Conservation (phyloP, 1,284 basidiomycete genomes). For the Coriolopsis trogii region DNA sequence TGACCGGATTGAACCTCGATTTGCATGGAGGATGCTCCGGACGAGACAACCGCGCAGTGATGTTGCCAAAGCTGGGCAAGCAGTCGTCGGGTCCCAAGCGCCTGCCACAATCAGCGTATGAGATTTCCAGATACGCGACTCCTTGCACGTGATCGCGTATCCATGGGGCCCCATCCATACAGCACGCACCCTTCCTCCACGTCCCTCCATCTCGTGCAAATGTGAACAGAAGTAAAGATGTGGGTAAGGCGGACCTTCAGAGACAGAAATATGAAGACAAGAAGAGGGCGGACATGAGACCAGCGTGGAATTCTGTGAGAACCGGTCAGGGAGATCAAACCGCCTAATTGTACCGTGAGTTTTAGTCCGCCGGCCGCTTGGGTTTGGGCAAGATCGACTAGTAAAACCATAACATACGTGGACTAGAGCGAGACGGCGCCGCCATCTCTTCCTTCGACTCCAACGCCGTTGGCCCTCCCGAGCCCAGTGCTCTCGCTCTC, state of each 20-base stretch:
- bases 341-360: slow-evolving; percentile 19
- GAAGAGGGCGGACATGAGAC: slow-evolving; percentile 15
- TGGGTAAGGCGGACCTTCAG: background rate
- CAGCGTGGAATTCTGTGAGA: slow-evolving; percentile 8
- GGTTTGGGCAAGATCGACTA: background rate
- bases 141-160: slow-evolving; percentile 23
- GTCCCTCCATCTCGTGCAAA: background rate
- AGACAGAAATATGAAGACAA: background rate
- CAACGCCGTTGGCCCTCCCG: slow-evolving; percentile 3
- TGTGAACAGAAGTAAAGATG: background rate
- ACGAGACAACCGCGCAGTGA: background rate
- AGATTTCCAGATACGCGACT: slow-evolving; percentile 18
- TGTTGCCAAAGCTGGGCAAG: slow-evolving; percentile 4
- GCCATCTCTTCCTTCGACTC: slow-evolving; percentile 6
- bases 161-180: background rate
- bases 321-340: slow-evolving; percentile 23
- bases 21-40: slow-evolving; percentile 7
- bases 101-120: slow-evolving; percentile 14
- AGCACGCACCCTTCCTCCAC: background rate
- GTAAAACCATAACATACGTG: slow-evolving; percentile 14
- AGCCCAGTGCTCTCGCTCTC: slow-evolving; percentile 8
- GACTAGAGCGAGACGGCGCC: background rate
- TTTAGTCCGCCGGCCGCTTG: slow-evolving; percentile 14
- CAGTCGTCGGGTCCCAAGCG: background rate
- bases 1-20: background rate